phyloP scores from a whole-genome alignment of 148 eudicot genomes.

The Rhododendron griersonianum region DNA sequence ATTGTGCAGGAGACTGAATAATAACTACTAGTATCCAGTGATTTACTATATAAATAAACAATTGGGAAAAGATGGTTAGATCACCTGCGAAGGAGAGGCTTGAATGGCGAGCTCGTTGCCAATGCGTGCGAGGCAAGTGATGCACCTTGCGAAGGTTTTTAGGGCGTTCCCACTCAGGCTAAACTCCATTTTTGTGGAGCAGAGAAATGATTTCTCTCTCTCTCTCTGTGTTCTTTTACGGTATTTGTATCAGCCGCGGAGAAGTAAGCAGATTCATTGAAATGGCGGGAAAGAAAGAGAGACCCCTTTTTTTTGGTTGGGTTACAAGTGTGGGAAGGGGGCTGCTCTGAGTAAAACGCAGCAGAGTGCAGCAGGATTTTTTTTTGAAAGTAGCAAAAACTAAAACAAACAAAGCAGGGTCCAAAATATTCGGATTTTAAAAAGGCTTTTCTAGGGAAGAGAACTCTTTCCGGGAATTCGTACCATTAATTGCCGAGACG shows the following conservation, averaged over 20 bases:
- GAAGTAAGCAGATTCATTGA: neutral
- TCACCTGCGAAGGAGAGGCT: constrained; percentile 81
- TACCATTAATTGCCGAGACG: too few relatives aligned
- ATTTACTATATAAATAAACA: neutral
- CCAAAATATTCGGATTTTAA: too few relatives aligned
- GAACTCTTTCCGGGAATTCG: too few relatives aligned
- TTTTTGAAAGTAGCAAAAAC: too few relatives aligned
- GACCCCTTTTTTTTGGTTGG: neutral
- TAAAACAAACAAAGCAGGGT: too few relatives aligned
- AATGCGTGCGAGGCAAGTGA: constrained; percentile 85
- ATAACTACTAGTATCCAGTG: neutral
- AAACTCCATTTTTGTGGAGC: constrained; percentile 51
- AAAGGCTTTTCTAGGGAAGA: too few relatives aligned
- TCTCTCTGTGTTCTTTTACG: neutral
- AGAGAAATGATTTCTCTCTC: neutral
- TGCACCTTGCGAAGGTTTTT: constrained; percentile 73
- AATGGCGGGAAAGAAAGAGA: neutral
- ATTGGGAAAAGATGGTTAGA: neutral
- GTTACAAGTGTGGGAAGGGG: neutral
- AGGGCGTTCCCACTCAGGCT: constrained; percentile 73
- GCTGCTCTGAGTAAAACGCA: too few relatives aligned
- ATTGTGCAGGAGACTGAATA: neutral
- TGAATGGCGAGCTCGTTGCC: constrained; percentile 89
- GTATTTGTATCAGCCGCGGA: neutral
- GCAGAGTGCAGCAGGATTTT: too few relatives aligned